Conservation (phyloP, 495 filamentous ascomycete genomes). For the Aspergillus conjunctus region DNA sequence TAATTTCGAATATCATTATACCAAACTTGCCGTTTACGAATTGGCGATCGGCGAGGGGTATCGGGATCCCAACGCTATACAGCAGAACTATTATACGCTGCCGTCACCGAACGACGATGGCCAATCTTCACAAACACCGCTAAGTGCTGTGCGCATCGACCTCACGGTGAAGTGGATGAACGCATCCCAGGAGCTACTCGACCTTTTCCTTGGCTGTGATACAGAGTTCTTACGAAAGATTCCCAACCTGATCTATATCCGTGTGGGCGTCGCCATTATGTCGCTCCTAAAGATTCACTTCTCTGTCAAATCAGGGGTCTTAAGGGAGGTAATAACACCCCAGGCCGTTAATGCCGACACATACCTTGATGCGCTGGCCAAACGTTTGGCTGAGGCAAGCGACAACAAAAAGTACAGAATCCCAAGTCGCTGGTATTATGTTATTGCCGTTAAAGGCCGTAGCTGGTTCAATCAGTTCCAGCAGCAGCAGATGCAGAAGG, state of each 20-base stretch:
- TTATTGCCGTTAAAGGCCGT: slow-evolving; percentile 39
- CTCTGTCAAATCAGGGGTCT: slow-evolving; percentile 43
- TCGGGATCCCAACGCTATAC: slow-evolving; percentile 48
- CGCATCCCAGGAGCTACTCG: slow-evolving; percentile 50
- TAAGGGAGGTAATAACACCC: slow-evolving; percentile 48
- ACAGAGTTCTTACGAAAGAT: slow-evolving; percentile 44
- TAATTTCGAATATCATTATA: slow-evolving; percentile 50
- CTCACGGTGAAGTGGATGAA: slow-evolving; percentile 53
- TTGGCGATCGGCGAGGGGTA: slow-evolving; percentile 54
- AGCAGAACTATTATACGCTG: slow-evolving; percentile 43
- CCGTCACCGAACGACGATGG: slow-evolving; percentile 36
- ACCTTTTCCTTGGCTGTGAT: slow-evolving; percentile 46
- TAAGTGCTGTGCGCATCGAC: slow-evolving; percentile 50
- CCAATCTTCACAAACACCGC: slow-evolving; percentile 27
- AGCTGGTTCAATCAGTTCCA: slow-evolving; percentile 44
- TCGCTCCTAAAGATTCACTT: slow-evolving; percentile 54
- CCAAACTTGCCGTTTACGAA: slow-evolving; percentile 53
- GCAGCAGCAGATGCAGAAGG: slow-evolving; percentile 23
- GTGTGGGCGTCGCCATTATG: slow-evolving; percentile 45
- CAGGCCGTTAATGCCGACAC: slow-evolving; percentile 46
- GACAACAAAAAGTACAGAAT: slow-evolving; percentile 41
- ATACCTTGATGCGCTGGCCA: slow-evolving; percentile 47
- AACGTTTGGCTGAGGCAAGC: slow-evolving; percentile 43
- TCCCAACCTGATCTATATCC: slow-evolving; percentile 50
- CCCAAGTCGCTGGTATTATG: slow-evolving; percentile 41